phyloP scores from a whole-genome alignment of 1,139 yeast species.

The Wickerhamomyces sp. region DNA sequence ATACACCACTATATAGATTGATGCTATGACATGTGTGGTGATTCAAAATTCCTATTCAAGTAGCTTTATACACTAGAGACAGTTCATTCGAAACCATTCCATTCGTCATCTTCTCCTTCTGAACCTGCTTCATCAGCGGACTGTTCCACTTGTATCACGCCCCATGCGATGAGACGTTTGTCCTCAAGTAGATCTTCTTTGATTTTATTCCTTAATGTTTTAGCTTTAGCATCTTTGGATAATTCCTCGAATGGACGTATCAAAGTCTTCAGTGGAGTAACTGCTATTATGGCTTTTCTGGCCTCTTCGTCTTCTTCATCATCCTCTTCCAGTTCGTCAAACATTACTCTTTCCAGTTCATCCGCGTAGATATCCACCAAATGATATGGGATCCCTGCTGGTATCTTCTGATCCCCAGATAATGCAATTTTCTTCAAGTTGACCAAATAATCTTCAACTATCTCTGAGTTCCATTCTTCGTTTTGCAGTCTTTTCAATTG shows the following conservation, averaged over 20 bases:
- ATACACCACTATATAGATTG: no score
- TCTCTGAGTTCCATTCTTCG: slow-evolving; percentile 51
- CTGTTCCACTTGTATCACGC: slow-evolving; percentile 32
- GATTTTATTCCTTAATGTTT: slow-evolving; percentile 63
- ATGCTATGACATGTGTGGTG: no score
- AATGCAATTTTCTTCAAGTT: slow-evolving; percentile 41
- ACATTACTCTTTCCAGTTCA: slow-evolving; percentile 68
- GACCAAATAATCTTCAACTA: slow-evolving; percentile 40
- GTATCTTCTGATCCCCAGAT: slow-evolving; percentile 54
- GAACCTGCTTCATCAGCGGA: slow-evolving; percentile 24
- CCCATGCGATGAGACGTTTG: slow-evolving; percentile 62
- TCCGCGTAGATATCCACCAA: slow-evolving; percentile 79
- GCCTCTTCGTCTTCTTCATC: slow-evolving; percentile 37
- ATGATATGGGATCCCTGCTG: slow-evolving; percentile 81
- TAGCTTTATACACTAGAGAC: no score
- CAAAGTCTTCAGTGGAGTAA: slow-evolving; percentile 51
- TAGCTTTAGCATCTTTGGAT: slow-evolving; percentile 43
- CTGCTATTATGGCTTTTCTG: slow-evolving; percentile 30
- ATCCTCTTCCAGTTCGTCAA: slow-evolving; percentile 38
- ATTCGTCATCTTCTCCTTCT: slow-evolving; percentile 39
- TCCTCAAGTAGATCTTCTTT: slow-evolving; percentile 64
- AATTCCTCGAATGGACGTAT: slow-evolving; percentile 56
- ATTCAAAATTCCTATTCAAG: no score
- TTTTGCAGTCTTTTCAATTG: slow-evolving; percentile 51
- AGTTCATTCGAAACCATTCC: slow-evolving; percentile 44